Base-by-base conservation (phyloP, 1,139 yeast genomes). In the Arxiozyma slooffiae region DNA sequence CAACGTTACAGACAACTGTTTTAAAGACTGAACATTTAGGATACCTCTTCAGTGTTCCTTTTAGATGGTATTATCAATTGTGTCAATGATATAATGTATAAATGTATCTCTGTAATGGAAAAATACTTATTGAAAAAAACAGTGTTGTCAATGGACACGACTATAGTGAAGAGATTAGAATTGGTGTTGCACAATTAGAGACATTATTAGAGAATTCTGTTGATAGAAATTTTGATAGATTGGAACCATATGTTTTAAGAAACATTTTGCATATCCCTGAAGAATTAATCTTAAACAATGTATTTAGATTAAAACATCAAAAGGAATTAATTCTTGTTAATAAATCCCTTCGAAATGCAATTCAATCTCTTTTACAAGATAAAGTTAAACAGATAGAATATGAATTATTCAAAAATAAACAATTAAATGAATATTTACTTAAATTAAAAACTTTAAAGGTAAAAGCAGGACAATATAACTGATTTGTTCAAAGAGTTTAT, bases 31-130 rank as follows among this genome's bases (percentile, higher is more conserved):
- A 89, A 65, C 96, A 88, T 63, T 71, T 90, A 46, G 96, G 88
- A 36, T 87, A 79, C 62, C 87, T n/a, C 95, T 8, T 96, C 97
- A 0, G 76, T 89, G n/a, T 80, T 92, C 1, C 71, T 89, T 24
- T 78, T 90, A 7, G 97, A 90, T 62, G 96, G 89, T 62, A 83
- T 90, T 20, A 87, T 90, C 60, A 89, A 89, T 67, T 87, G 90
- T 0, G 95, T 87, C 24, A 89, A 90, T 61, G 89, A 82, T 52
- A 79, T 88, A 38, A 77, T 89, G 78, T 86, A 86, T 68, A 82
- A 84, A 59, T 86, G 96, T 60, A 83, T 92, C 0, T 79, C 78
- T 49, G 95, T 89, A 1, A 76, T 89, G 71, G 95, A 88, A 63
- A 75, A 75, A 44, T 85, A 82, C 58, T 68, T 89, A 26, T 60